Percentiles rank a stretch among this genome's conserved stretches.
Conservation (phyloP, 768 basidiomycete species). For the Lentinus brumalis region DNA sequence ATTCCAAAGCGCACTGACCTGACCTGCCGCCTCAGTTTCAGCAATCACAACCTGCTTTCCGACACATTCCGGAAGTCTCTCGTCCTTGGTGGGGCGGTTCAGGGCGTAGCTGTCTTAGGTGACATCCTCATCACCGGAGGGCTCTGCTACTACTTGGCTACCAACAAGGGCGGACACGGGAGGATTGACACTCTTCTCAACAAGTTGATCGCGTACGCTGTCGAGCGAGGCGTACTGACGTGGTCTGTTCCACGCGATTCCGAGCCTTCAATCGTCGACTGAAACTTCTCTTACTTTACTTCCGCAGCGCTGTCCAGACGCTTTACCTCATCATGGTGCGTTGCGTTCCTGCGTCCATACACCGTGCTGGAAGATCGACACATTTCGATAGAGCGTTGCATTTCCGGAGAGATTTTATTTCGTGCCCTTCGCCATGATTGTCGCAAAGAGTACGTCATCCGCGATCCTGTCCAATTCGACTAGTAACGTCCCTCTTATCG, state of each 20-base stretch:
- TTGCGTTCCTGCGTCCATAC: not conserved
- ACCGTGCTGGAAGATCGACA: not conserved
- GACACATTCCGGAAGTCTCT: not conserved
- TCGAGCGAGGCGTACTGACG: not conserved
- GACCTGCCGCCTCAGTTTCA: not conserved
- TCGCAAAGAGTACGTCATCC: not conserved
- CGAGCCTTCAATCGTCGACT: not conserved
- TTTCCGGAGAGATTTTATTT: not conserved
- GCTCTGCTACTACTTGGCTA: not conserved
- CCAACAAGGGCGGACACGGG: not conserved
- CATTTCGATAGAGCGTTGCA: not conserved
- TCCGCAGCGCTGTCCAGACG: not conserved
- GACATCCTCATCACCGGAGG: conserved; percentile 2
- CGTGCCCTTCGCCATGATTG: not conserved
- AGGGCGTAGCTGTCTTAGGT: not conserved
- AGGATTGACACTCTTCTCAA: not conserved
- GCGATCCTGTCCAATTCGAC: not conserved
- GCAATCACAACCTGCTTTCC: not conserved
- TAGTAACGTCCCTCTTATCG: not conserved
- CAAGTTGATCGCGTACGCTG: not conserved
- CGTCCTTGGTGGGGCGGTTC: not conserved
- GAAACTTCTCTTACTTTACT: not conserved
- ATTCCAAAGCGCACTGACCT: not conserved
- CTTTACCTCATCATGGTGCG: not conserved
- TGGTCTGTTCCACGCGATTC: not conserved